These are phyloP conservation scores for Talaromyces sp. DNA, from an alignment of 2,329 filamentous ascomycete species.

Conservation along the genomic window DNA sequence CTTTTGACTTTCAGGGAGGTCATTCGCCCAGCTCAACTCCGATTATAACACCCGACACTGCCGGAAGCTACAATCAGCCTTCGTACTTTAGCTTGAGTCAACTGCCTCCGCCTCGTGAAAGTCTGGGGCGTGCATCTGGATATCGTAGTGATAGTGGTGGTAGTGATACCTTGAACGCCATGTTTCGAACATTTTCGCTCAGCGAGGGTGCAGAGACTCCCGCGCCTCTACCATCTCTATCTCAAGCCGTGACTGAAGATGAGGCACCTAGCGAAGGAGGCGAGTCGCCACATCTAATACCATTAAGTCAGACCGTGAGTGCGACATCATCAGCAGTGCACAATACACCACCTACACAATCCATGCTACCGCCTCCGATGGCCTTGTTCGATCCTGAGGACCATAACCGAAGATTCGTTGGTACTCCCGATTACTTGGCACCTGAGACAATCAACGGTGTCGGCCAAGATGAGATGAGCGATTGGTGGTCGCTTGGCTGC, in stretches of 20 bases:
- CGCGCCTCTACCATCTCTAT: constrained; percentile 28
- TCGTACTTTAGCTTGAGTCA: constrained; percentile 78
- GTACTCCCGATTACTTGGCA: constrained; percentile 93
- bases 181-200: constrained; percentile 75
- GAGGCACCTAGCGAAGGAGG: constrained; percentile 64
- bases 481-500: constrained; percentile 99
- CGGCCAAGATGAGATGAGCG: constrained; percentile 94
- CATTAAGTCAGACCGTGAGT: constrained; percentile 57
- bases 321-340: constrained; percentile 33
- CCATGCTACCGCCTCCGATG: constrained; percentile 87
- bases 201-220: constrained; percentile 53
- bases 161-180: constrained; percentile 75
- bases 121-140: constrained; percentile 64
- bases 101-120: constrained; percentile 54
- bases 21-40: constrained; percentile 82
- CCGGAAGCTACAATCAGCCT: constrained; percentile 66
- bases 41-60: constrained; percentile 73
- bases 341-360: constrained; percentile 50
- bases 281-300: constrained; percentile 70
- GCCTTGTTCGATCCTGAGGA: constrained; percentile 94
- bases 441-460: constrained; percentile 94
- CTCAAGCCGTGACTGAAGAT: constrained; percentile 52
- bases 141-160: constrained; percentile 89
- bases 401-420: constrained; percentile 86
- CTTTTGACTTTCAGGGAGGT: constrained; percentile 77